phyloP scores from a whole-genome alignment of 441 rosid genomes.

The Croton setiger region DNA sequence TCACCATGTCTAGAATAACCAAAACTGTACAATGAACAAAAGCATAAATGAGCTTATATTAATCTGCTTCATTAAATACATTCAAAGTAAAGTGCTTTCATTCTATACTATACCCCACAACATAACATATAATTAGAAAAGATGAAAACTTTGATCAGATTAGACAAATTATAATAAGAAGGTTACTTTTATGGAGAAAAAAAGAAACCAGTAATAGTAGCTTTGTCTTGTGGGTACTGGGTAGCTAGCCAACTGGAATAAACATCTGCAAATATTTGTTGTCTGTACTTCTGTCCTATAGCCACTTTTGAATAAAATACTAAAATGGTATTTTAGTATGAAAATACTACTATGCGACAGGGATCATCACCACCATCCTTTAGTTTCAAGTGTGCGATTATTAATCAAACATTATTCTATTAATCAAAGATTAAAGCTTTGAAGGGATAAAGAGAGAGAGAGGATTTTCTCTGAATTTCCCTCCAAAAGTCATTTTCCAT shows the following conservation, averaged over 20 bases:
- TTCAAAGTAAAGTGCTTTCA: not conserved
- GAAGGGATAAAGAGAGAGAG: not conserved
- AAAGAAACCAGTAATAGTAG: conserved; percentile 13
- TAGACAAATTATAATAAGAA: conserved; percentile 2
- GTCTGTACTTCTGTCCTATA: conserved; percentile 17
- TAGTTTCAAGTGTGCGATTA: not conserved
- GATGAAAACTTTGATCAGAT: not conserved
- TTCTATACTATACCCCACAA: not conserved
- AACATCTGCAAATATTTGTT: conserved; percentile 1
- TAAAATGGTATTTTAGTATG: not conserved
- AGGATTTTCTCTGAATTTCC: conserved; percentile 18
- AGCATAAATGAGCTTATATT: not conserved
- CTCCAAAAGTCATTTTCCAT: conserved; percentile 30
- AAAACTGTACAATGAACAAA: conserved; percentile 2
- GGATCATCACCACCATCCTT: conserved; percentile 9
- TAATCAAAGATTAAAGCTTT: not conserved
- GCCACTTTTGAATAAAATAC: not conserved
- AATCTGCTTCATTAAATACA: not conserved
- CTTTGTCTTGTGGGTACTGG: not conserved
- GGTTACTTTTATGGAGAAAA: conserved; percentile 4
- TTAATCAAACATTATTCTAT: not conserved
- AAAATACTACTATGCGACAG: not conserved
- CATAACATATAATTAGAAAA: not conserved
- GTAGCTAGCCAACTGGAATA: not conserved
- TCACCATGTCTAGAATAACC: not conserved